Conservation (phyloP, 2,329 filamentous ascomycete species). For the Rhexocercosporidium sp. region DNA sequence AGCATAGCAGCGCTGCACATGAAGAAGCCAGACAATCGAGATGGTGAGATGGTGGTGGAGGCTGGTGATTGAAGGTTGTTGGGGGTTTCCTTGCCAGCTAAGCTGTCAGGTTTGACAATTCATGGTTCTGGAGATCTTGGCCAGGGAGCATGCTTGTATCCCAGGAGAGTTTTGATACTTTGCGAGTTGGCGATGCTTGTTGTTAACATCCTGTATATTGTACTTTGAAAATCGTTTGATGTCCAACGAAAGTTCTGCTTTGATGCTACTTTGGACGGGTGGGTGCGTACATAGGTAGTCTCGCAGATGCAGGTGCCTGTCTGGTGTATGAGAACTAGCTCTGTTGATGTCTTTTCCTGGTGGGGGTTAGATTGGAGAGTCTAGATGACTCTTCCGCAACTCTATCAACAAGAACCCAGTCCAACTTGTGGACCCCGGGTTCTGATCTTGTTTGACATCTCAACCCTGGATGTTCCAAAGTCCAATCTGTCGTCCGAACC, state of each 20-base stretch:
- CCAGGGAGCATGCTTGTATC: background rate
- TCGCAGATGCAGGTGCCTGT: background rate
- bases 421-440: background rate
- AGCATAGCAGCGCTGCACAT: conserved; percentile 23
- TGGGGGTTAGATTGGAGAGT: too few relatives aligned
- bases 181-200: background rate
- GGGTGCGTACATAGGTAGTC: background rate
- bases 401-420: background rate
- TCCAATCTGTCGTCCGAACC: conserved; percentile 10
- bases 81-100: background rate
- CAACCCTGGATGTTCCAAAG: background rate
- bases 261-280: background rate
- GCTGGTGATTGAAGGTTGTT: background rate
- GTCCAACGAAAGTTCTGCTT: background rate
- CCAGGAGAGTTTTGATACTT: background rate
- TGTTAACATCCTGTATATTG: background rate
- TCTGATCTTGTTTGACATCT: background rate
- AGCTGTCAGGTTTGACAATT: background rate
- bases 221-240: background rate
- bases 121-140: background rate
- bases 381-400: background rate
- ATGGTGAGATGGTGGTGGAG: conserved; percentile 17
- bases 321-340: background rate
- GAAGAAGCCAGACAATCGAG: conserved; percentile 16
- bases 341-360: background rate